A percentile compares a stretch with the other conserved stretches of the same genome.
phyloP scores from a whole-genome alignment of 257 asterid species.

The Buddleja alternifolia region DNA sequence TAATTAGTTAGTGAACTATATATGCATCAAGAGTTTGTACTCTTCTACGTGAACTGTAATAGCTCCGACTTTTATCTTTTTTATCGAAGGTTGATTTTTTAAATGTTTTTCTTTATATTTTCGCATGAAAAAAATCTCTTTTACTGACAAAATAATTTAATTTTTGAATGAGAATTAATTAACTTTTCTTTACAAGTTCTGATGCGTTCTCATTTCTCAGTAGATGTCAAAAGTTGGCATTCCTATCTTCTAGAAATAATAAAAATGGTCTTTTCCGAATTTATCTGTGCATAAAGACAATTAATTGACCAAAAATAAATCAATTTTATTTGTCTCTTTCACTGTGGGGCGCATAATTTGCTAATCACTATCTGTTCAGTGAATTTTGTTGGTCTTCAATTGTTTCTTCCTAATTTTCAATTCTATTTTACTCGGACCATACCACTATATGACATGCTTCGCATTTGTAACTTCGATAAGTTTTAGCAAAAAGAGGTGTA shows the following conservation, averaged over 20 bases:
- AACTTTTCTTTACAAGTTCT: background rate
- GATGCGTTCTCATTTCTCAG: background rate
- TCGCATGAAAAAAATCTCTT: background rate
- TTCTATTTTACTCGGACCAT: conserved; percentile 26
- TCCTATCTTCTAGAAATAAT: conserved; percentile 39
- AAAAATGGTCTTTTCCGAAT: conserved; percentile 23
- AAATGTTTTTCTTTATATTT: background rate
- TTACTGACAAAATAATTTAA: too few relatives aligned
- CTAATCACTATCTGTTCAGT: conserved; percentile 28
- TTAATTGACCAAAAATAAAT: conserved; percentile 16
- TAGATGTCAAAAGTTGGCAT: conserved; percentile 27
- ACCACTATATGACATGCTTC: background rate
- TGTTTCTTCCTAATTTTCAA: conserved; percentile 28
- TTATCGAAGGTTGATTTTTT: background rate
- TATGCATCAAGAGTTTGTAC: too few relatives aligned
- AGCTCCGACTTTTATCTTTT: too few relatives aligned
- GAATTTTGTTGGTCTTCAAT: conserved; percentile 22
- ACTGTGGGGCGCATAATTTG: conserved; percentile 34
- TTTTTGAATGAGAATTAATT: background rate
- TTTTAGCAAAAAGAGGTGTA: conserved; percentile 34
- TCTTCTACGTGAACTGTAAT: too few relatives aligned
- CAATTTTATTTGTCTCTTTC: conserved; percentile 27
- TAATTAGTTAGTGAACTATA: too few relatives aligned
- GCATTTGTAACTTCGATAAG: conserved; percentile 18
- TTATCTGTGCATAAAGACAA: conserved; percentile 32